A percentile compares a stretch with the other conserved stretches of the same genome.
Conservation (phyloP, 2,329 filamentous ascomycete genomes). For the Trichoderma hamatum region DNA sequence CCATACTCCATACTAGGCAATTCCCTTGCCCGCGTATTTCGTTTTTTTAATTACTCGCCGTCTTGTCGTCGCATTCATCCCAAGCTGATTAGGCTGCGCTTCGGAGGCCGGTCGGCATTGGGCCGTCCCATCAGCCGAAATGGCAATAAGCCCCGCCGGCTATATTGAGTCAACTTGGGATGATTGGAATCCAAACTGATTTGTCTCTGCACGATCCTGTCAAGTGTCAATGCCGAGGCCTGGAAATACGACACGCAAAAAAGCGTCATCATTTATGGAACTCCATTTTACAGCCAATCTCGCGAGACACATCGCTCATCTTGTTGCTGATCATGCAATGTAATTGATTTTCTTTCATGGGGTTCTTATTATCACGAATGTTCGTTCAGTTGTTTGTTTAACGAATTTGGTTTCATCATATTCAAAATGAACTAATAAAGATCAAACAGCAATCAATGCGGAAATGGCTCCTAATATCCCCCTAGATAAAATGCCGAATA, state of each 20-base stretch:
- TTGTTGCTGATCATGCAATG: not conserved
- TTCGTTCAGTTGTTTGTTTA: not conserved
- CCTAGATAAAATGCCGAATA: constrained; percentile 9
- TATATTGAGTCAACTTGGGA: not conserved
- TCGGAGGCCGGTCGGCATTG: constrained; percentile 21
- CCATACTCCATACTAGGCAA: not conserved
- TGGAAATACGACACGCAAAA: not conserved
- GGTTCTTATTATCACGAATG: not conserved
- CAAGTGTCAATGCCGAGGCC: not conserved
- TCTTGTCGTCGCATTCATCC: not conserved
- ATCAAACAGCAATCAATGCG: constrained; percentile 14
- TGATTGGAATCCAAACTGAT: not conserved
- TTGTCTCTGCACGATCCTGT: not conserved
- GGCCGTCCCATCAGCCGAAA: constrained; percentile 16
- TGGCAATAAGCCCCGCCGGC: constrained; percentile 9
- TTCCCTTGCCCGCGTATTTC: not conserved
- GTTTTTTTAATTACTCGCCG: not conserved
- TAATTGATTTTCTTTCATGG: not conserved
- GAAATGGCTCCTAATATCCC: constrained; percentile 22
- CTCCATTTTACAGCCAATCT: not conserved
- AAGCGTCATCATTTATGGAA: not conserved
- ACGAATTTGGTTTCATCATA: not conserved
- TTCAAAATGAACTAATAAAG: constrained; percentile 2
- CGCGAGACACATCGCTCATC: not conserved
- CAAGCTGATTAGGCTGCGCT: not conserved